Evolutionary conservation across 1,139 yeast genomes (phyloP).

Genomic region (Yamadazyma oceani): DNA sequence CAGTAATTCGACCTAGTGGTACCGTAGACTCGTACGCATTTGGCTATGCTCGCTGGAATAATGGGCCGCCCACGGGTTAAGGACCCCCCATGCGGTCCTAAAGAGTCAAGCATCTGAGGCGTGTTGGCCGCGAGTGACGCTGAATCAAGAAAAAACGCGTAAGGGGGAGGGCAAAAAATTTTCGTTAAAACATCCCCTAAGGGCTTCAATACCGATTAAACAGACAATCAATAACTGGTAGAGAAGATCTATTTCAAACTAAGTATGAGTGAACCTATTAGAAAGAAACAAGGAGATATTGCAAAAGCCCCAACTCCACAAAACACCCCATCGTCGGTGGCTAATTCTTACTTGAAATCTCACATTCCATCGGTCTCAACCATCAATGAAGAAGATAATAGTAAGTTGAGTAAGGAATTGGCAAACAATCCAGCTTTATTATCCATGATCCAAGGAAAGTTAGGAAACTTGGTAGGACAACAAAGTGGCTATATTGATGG

Average conservation of each 20-base stretch:
- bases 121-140: too few relatives aligned
- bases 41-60: too few relatives aligned
- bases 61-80: too few relatives aligned
- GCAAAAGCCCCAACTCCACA: conserved; percentile 98
- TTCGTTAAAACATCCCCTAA: conserved; percentile 1
- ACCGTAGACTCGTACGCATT: too few relatives aligned
- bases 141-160: conserved; percentile 2
- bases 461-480: conserved; percentile 80
- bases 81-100: too few relatives aligned
- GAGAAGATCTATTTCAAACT: not conserved
- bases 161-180: conserved; percentile 2
- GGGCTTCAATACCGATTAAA: not conserved
- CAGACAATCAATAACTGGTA: not conserved
- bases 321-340: conserved; percentile 92
- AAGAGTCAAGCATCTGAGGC: too few relatives aligned
- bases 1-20: too few relatives aligned
- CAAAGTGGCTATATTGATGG: conserved; percentile 83
- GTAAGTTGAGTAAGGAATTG: conserved; percentile 43
- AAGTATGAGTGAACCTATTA: conserved; percentile 67
- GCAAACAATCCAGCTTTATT: conserved; percentile 76
- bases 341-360: conserved; percentile 70
- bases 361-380: conserved; percentile 77
- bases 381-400: conserved; percentile 57
- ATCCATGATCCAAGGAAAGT: conserved; percentile 87
- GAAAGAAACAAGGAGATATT: conserved; percentile 68